These are phyloP conservation scores for Sporodiniella umbellata DNA, from an alignment of 371 early-diverging fungal species.

Conservation along the genomic window DNA sequence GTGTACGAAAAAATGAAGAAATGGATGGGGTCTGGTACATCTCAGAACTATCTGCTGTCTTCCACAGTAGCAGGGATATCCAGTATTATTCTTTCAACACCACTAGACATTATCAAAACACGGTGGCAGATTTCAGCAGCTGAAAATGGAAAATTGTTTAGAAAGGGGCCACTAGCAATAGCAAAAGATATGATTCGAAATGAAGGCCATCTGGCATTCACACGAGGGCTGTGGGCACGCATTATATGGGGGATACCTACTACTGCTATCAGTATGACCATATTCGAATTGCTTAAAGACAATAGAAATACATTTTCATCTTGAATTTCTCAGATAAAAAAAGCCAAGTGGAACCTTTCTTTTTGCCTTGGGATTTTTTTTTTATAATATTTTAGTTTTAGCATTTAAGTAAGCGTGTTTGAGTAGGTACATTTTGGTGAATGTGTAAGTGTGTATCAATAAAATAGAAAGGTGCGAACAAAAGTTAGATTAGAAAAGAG, in stretches of 20 bases:
- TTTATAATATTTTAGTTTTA: slow-evolving; percentile 6
- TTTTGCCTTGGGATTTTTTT: background rate
- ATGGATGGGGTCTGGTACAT: slow-evolving; percentile 15
- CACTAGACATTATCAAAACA: slow-evolving; percentile 81
- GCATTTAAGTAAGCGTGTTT: no score
- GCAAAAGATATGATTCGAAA: slow-evolving; percentile 53
- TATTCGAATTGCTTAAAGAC: slow-evolving; percentile 73
- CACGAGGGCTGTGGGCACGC: slow-evolving; percentile 62
- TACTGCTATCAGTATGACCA: slow-evolving; percentile 69
- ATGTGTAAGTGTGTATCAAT: background rate
- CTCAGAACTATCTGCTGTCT: slow-evolving; percentile 54
- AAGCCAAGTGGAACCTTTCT: no score
- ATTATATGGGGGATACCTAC: slow-evolving; percentile 72
- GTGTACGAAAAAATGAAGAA: slow-evolving; percentile 74
- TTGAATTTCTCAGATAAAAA: no score
- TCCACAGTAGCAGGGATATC: slow-evolving; percentile 60
- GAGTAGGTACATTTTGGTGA: no score
- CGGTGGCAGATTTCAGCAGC: slow-evolving; percentile 68
- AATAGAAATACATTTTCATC: slow-evolving; percentile 4
- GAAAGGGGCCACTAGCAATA: slow-evolving; percentile 32
- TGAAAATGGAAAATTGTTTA: slow-evolving; percentile 32
- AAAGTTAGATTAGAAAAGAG: slow-evolving; percentile 4
- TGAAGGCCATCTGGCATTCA: slow-evolving; percentile 67
- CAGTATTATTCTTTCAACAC: slow-evolving; percentile 60
- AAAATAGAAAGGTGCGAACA: background rate